Percentiles rank a stretch among this genome's conserved stretches.
Evolutionary conservation across 345 rosid genomes (phyloP).

Genomic region (Dipteronia dyeriana): DNA sequence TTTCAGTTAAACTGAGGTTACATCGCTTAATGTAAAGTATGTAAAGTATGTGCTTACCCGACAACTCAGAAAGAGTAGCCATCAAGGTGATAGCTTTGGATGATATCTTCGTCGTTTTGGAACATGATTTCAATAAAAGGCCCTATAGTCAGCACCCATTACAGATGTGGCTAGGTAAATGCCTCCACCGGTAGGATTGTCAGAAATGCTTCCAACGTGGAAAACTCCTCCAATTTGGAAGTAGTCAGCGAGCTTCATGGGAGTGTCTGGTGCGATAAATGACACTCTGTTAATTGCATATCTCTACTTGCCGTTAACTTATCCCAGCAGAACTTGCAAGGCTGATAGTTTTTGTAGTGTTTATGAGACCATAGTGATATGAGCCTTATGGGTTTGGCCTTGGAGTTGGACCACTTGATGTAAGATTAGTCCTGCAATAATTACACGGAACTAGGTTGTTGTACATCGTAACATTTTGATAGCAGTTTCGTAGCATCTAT

Average conservation of each 20-base stretch:
- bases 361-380: conserved; percentile 93
- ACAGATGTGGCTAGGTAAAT: conserved; percentile 87
- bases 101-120: conserved; percentile 65
- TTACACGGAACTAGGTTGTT: neutral
- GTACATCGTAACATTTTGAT: neutral
- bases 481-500: neutral
- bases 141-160: conserved; percentile 63
- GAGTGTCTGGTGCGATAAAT: conserved; percentile 73
- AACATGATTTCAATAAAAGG: conserved; percentile 80
- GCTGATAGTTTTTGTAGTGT: conserved; percentile 66
- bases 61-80: conserved; percentile 92
- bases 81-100: conserved; percentile 86
- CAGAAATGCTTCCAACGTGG: conserved; percentile 63
- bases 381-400: conserved; percentile 99
- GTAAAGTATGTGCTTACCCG: conserved; percentile 57
- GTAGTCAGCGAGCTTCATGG: conserved; percentile 88
- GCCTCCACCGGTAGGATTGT: conserved; percentile 70
- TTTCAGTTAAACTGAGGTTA: neutral
- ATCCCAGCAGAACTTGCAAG: conserved; percentile 81
- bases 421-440: conserved; percentile 79
- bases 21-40: neutral
- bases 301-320: conserved; percentile 80
- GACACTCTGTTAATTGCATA: conserved; percentile 91
- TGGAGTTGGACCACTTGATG: conserved; percentile 98
- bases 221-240: conserved; percentile 89